phyloP scores from a whole-genome alignment of 805 yeast genomes.

The Lachancea meyersii region DNA sequence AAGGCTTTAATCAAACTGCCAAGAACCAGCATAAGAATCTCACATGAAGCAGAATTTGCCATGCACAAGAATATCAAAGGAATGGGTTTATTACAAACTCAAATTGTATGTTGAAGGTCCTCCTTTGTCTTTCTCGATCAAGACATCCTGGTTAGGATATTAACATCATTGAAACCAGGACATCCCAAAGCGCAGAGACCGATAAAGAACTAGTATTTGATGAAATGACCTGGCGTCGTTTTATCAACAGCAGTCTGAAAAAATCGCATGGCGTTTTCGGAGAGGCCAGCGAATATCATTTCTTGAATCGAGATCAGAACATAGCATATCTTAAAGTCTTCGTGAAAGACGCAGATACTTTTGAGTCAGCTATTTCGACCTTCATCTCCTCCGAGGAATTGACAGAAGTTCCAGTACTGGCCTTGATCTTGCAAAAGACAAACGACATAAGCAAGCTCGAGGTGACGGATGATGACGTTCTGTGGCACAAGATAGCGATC shows the following conservation, averaged over 20 bases:
- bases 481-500: constrained; percentile 23
- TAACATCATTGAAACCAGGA: constrained; percentile 11
- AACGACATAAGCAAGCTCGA: constrained; percentile 22
- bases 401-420: constrained; percentile 23
- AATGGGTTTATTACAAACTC: constrained; percentile 25
- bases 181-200: constrained; percentile 18
- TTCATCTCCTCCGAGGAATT: constrained; percentile 31
- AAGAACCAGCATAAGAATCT: neutral
- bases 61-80: constrained; percentile 9
- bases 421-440: constrained; percentile 20
- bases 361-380: constrained; percentile 30
- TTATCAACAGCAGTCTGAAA: constrained; percentile 32
- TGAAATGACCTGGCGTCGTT: constrained; percentile 36
- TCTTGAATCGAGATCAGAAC: constrained; percentile 24
- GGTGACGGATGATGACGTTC: constrained; percentile 21
- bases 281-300: constrained; percentile 32
- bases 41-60: neutral
- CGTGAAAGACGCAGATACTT: constrained; percentile 24
- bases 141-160: neutral
- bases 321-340: constrained; percentile 27
- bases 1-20: too few species aligned
- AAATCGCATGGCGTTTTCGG: constrained; percentile 40
- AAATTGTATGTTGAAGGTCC: constrained; percentile 21
- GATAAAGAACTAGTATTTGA: constrained; percentile 27
- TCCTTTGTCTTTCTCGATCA: neutral